Base-by-base conservation (phyloP, 2,329 filamentous ascomycete genomes). In the Rosellinia necatrix region DNA sequence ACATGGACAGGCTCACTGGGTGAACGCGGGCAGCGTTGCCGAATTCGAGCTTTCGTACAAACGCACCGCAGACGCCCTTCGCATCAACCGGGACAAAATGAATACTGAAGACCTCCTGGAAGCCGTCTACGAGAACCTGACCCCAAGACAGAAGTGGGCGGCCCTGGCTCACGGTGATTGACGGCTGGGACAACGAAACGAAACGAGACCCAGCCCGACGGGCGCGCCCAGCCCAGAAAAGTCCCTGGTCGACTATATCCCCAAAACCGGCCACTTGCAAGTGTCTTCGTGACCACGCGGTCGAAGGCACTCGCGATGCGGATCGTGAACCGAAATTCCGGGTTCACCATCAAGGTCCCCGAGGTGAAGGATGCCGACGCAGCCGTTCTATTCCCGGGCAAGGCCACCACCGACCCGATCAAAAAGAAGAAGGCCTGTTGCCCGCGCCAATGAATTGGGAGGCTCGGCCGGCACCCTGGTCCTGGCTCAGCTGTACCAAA, bases 1-100 rank as follows among this genome's bases (percentile, higher is more conserved):
- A 22, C 6, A 22, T 17, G 8, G n/a, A n/a, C 27, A 27, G 4
- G 42, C 34, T 22, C 27, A 46, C 29, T 46, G 29, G 42, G 42
- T 46, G 9, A 22, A 46, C 13, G 42, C 42, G 5, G 42, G 29
- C 25, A 46, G 17, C 29, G 29, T 19, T 46, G 42, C 42, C 15
- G 42, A 19, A 46, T 46, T 46, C 24, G 42, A 46, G 25, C 15
- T 17, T 6, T 46, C 42, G 19, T 46, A 46, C 42, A 46, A 46
- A 34, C 10, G 4, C 27, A 46, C 34, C 24, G 29, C 42, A 10
- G 19, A 34, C 9, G 34, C 10, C 27, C 42, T 17, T 34, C 10
- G 29, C 8, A 46, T 46, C 42, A 46, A 34, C 12, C 19, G 42
- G 22, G 42, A 46, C 4, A 21, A 19, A 1, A 46, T 34, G 19